A percentile compares a stretch with the other conserved stretches of the same genome.
Conservation (phyloP, 2,329 filamentous ascomycete species). For the Verticillium nubilum region DNA sequence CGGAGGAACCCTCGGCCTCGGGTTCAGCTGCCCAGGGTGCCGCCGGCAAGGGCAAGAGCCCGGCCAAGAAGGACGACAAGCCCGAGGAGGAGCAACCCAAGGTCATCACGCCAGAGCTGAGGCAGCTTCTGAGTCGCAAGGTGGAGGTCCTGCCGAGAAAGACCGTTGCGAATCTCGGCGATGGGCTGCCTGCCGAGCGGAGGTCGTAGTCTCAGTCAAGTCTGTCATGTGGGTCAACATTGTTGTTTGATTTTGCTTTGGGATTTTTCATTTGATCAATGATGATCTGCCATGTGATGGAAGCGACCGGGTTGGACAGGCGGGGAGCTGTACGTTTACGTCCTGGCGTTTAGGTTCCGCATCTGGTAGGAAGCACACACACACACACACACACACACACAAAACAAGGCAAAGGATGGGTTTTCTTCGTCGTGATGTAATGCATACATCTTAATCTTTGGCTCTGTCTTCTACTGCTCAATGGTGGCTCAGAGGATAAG, state of each 20-base stretch:
- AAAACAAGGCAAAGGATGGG: not conserved
- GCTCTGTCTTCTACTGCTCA: no score
- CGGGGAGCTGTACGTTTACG: not conserved
- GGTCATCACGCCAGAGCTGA: constrained; percentile 52
- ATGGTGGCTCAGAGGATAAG: no score
- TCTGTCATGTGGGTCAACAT: no score
- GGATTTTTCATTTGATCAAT: no score
- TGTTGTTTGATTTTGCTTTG: not conserved
- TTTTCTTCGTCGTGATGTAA: not conserved
- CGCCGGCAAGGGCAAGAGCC: constrained; percentile 20
- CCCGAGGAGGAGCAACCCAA: constrained; percentile 27
- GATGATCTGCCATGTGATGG: no score
- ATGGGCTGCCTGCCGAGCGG: not conserved
- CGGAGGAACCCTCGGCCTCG: not conserved
- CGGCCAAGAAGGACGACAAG: constrained; percentile 26
- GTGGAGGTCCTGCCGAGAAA: constrained; percentile 37
- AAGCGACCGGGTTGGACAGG: not conserved
- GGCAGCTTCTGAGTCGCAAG: constrained; percentile 44
- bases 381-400: no score
- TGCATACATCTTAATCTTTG: no score
- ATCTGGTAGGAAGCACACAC: not conserved
- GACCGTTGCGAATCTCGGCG: constrained; percentile 19
- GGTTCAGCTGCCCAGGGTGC: constrained; percentile 2
- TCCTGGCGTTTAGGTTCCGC: not conserved
- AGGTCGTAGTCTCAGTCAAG: not conserved